Evolutionary conservation across 148 eudicot species (phyloP).

Genomic region (Vaccinium corymbosum): DNA sequence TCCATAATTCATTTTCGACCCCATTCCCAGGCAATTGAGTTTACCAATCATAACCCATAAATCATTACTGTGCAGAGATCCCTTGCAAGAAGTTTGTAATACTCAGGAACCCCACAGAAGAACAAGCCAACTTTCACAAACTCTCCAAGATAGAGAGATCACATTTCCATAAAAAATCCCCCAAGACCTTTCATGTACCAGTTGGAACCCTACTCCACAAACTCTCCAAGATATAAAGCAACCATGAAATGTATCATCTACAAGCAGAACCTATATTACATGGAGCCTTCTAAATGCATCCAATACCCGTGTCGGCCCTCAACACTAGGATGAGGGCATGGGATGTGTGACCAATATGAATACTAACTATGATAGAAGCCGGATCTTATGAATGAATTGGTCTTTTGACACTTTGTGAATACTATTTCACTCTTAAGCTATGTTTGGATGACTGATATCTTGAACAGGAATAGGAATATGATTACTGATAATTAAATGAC

Average conservation of each 20-base stretch:
- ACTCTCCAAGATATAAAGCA: background rate
- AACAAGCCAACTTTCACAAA: background rate
- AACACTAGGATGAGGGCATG: background rate
- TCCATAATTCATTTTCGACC: background rate
- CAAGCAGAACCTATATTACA: background rate
- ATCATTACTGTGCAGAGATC: background rate
- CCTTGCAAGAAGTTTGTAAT: background rate
- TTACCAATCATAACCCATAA: background rate
- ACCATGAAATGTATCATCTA: background rate
- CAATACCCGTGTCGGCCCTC: background rate
- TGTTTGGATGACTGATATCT: no score
- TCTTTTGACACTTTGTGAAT: background rate
- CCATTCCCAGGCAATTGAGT: background rate
- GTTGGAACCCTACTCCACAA: background rate
- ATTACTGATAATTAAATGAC: no score
- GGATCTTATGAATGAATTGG: background rate
- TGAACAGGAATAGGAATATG: no score
- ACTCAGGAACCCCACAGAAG: background rate
- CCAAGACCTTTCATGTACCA: background rate
- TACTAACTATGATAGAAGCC: background rate
- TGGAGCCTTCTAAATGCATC: background rate
- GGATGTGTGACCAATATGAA: background rate
- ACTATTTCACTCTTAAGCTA: background rate
- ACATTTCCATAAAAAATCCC: background rate
- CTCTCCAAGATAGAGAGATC: no score